Conservation (phyloP, 1,284 basidiomycete species). For the Marasmius oreades region DNA sequence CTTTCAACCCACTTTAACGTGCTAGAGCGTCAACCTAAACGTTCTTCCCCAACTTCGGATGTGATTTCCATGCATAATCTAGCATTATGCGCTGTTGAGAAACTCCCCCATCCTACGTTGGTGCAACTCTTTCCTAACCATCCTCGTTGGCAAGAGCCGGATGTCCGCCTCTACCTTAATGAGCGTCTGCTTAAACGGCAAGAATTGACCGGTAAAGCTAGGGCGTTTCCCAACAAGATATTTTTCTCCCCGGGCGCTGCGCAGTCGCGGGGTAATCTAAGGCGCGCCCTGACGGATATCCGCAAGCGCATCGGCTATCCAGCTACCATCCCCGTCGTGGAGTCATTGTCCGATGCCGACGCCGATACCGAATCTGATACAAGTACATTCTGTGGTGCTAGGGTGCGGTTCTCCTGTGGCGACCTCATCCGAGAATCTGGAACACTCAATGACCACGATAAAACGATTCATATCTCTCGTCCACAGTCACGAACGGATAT, state of each 20-base stretch:
- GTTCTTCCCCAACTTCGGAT: background rate
- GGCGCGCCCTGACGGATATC: background rate
- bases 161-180: conserved; percentile 6
- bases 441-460: too few relatives aligned
- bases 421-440: too few relatives aligned
- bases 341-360: background rate
- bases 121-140: conserved; percentile 12
- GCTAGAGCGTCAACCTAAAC: background rate
- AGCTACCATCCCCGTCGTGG: background rate
- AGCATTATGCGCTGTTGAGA: conserved; percentile 5
- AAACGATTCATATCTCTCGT: too few relatives aligned
- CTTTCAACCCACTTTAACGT: background rate
- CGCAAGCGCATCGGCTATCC: background rate
- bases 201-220: background rate
- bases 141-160: conserved; percentile 12
- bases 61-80: conserved; percentile 9
- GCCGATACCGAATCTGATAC: background rate
- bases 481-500: too few relatives aligned
- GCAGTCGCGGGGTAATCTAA: background rate
- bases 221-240: background rate
- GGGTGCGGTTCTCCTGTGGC: too few relatives aligned
- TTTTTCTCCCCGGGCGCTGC: background rate
- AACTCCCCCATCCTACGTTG: conserved; percentile 13
- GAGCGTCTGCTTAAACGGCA: background rate
- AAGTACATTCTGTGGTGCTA: background rate